Percentiles rank a stretch among this genome's conserved stretches.
Evolutionary conservation across 192 early-diverging fungal species (phyloP).

Genomic region (Coemansia sp.): DNA sequence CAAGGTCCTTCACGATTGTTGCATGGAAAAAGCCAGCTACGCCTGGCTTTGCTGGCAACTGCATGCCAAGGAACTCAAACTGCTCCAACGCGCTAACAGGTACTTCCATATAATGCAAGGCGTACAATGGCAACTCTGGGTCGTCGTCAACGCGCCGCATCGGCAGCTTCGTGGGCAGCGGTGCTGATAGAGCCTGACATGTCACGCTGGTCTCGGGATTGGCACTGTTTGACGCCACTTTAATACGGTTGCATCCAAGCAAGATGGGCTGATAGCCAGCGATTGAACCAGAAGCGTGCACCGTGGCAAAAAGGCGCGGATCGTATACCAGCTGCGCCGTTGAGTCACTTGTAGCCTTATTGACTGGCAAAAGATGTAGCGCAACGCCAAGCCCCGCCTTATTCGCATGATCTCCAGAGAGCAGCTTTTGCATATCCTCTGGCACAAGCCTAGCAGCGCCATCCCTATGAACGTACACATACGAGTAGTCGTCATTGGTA

Average conservation of each 20-base stretch:
- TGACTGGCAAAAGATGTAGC: constrained; percentile 34
- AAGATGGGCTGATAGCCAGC: constrained; percentile 7
- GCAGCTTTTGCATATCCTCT: constrained; percentile 16
- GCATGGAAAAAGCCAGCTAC: constrained; percentile 33
- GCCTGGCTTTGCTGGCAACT: constrained; percentile 17
- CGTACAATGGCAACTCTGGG: constrained; percentile 13
- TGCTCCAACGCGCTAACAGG: constrained; percentile 7
- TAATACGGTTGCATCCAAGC: constrained; percentile 32
- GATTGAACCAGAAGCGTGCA: background rate
- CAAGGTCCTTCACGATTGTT: background rate
- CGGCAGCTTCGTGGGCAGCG: constrained; percentile 29
- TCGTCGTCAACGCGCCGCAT: constrained; percentile 20
- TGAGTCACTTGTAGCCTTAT: background rate
- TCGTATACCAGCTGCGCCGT: constrained; percentile 36
- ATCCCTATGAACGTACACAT: constrained; percentile 11
- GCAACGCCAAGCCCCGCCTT: background rate
- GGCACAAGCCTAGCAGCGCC: constrained; percentile 11
- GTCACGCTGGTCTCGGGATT: background rate
- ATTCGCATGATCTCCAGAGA: background rate
- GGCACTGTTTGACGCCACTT: background rate
- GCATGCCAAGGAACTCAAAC: constrained; percentile 33
- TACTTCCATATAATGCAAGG: constrained; percentile 32
- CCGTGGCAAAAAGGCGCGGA: constrained; percentile 21
- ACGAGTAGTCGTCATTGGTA: constrained; percentile 23
- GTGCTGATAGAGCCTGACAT: constrained; percentile 22